Conservation (phyloP, 345 rosid species). For the Aquilaria malaccensis region DNA sequence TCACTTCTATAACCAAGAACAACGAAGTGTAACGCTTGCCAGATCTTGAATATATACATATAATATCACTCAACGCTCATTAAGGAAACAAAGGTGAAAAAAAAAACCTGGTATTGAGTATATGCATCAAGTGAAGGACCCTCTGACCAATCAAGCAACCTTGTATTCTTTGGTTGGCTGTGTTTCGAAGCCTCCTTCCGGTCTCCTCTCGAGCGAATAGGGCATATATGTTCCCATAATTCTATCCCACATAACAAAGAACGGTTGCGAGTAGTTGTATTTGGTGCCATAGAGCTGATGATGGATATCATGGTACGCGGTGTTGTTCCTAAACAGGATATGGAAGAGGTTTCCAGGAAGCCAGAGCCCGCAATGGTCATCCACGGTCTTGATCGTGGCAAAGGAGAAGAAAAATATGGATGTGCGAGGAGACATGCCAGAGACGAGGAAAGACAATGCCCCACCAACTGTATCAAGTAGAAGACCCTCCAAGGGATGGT, state of each 20-base stretch:
- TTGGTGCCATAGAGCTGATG: slow-evolving; percentile 81
- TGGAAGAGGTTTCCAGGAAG: slow-evolving; percentile 84
- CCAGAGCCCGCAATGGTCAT: slow-evolving; percentile 79
- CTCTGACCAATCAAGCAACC: slow-evolving; percentile 23
- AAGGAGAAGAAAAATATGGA: slow-evolving; percentile 86
- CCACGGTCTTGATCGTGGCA: slow-evolving; percentile 83
- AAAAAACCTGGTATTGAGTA: too few species aligned
- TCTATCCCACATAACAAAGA: slow-evolving; percentile 75
- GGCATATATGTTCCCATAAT: slow-evolving; percentile 90
- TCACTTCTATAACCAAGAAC: too few species aligned
- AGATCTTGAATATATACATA: too few species aligned
- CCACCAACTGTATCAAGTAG: slow-evolving; percentile 75
- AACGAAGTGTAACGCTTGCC: too few species aligned
- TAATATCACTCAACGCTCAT: too few species aligned
- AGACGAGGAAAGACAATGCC: slow-evolving; percentile 66
- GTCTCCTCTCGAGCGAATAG: slow-evolving; percentile 62
- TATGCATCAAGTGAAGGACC: too few species aligned
- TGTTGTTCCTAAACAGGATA: slow-evolving; percentile 59
- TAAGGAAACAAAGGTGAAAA: too few species aligned
- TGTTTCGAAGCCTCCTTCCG: slow-evolving; percentile 71
- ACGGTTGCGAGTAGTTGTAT: slow-evolving; percentile 78
- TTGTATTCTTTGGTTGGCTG: slow-evolving; percentile 48
- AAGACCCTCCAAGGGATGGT: slow-evolving; percentile 79
- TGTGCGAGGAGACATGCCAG: slow-evolving; percentile 80
- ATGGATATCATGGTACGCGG: slow-evolving; percentile 84